These are phyloP conservation scores for Penicillium cinerascens DNA, from an alignment of 495 filamentous ascomycete species.

Conservation along the genomic window DNA sequence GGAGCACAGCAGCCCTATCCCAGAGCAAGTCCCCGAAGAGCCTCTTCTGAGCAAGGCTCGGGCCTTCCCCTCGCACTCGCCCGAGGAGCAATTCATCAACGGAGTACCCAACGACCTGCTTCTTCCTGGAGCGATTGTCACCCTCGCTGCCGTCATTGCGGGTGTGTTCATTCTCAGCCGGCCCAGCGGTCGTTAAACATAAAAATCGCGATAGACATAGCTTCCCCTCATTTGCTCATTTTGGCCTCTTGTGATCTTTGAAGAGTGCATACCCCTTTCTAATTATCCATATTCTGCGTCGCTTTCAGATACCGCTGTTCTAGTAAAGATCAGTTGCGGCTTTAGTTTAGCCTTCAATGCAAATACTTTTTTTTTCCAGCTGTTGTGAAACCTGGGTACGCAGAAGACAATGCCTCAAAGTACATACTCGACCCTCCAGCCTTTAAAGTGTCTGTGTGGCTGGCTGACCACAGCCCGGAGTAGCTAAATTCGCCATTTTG, in stretches of 20 bases:
- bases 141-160: slow-evolving; percentile 87
- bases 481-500: not conserved
- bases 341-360: slow-evolving; percentile 28
- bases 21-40: slow-evolving; percentile 53
- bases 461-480: not conserved
- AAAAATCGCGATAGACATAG: slow-evolving; percentile 10
- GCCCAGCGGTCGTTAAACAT: slow-evolving; percentile 57
- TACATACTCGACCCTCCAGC: not conserved
- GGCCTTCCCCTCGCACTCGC: slow-evolving; percentile 39
- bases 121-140: slow-evolving; percentile 91
- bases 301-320: slow-evolving; percentile 33
- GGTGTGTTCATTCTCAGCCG: slow-evolving; percentile 91
- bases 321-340: slow-evolving; percentile 23
- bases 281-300: slow-evolving; percentile 31
- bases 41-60: slow-evolving; percentile 44
- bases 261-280: slow-evolving; percentile 26
- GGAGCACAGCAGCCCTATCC: slow-evolving; percentile 55
- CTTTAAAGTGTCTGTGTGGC: not conserved
- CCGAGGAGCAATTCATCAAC: slow-evolving; percentile 74
- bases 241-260: slow-evolving; percentile 9
- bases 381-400: not conserved
- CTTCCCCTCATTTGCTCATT: slow-evolving; percentile 9
- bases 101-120: slow-evolving; percentile 94
- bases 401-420: not conserved
- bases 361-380: slow-evolving; percentile 21